Evolutionary conservation across 2,329 filamentous ascomycete genomes (phyloP).

Genomic region (Fusarium torulosum): DNA sequence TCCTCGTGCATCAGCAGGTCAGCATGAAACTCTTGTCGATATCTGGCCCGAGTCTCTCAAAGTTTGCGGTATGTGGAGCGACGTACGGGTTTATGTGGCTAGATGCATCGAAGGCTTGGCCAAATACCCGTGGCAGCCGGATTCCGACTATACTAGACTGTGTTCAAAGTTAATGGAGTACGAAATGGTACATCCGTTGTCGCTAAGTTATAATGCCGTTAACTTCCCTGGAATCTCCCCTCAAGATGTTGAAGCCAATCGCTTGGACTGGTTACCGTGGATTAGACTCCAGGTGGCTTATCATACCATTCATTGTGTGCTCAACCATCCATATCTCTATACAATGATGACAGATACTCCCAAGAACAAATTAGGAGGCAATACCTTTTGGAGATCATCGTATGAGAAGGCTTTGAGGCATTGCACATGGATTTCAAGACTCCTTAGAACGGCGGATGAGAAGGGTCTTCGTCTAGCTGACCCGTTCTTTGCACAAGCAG

Average conservation of each 20-base stretch:
- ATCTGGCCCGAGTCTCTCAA: conserved; percentile 19
- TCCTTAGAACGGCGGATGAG: conserved; percentile 20
- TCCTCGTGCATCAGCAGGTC: not conserved
- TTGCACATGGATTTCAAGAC: conserved; percentile 32
- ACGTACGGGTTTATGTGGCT: conserved; percentile 18
- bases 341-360: conserved; percentile 16
- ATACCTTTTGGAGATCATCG: conserved; percentile 27
- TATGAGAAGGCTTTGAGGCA: conserved; percentile 28
- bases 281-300: conserved; percentile 24
- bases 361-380: conserved; percentile 8
- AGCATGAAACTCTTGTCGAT: not conserved
- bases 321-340: conserved; percentile 35
- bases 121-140: conserved; percentile 19
- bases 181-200: not conserved
- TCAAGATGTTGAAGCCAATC: not conserved
- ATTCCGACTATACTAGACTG: conserved; percentile 24
- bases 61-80: conserved; percentile 16
- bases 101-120: conserved; percentile 20
- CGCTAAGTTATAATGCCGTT: conserved; percentile 20
- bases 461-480: conserved; percentile 22
- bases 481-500: conserved; percentile 34
- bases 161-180: conserved; percentile 12
- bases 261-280: conserved; percentile 28
- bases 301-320: conserved; percentile 23
- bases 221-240: not conserved